Evolutionary conservation across 108 stramenopile genomes (phyloP).

Genomic region (Schizochytrium sp.): DNA sequence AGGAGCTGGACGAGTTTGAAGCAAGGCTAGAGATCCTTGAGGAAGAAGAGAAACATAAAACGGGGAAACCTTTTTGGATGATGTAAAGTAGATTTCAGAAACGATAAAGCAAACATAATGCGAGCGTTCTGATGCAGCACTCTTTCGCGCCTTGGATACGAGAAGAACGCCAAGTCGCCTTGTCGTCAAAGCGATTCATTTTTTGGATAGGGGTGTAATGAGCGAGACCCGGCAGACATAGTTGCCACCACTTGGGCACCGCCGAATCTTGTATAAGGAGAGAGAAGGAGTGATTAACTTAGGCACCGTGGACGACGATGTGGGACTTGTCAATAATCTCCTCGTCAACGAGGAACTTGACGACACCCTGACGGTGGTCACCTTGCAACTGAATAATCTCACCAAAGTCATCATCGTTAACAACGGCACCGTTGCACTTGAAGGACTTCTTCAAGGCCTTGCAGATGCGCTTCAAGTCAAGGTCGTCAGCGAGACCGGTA

Average conservation of each 20-base stretch:
- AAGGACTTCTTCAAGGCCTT: slow-evolving; percentile 99
- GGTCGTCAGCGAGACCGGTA: slow-evolving; percentile 94
- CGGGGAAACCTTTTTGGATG: slow-evolving; percentile 37
- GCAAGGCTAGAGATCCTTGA: not conserved
- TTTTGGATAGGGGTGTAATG: no score
- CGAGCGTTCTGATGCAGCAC: no score
- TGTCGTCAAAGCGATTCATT: no score
- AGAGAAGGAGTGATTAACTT: slow-evolving; percentile 57
- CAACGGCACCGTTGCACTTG: slow-evolving; percentile 96
- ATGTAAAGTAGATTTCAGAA: not conserved
- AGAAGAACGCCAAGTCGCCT: no score
- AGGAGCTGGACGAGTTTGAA: slow-evolving; percentile 36
- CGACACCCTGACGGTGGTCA: slow-evolving; percentile 96
- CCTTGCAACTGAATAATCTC: slow-evolving; percentile 97
- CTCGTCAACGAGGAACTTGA: slow-evolving; percentile 93
- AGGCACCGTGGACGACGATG: slow-evolving; percentile 91
- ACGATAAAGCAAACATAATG: no score
- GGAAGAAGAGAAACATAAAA: not conserved
- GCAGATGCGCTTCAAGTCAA: slow-evolving; percentile 97
- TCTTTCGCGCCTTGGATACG: no score
- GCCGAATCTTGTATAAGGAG: no score
- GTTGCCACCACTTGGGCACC: no score
- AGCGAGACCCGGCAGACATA: no score
- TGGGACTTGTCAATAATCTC: slow-evolving; percentile 89
- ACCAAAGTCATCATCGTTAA: slow-evolving; percentile 90